Conservation (phyloP, 2,329 filamentous ascomycete genomes). For the Chaetomiaceae sp. region DNA sequence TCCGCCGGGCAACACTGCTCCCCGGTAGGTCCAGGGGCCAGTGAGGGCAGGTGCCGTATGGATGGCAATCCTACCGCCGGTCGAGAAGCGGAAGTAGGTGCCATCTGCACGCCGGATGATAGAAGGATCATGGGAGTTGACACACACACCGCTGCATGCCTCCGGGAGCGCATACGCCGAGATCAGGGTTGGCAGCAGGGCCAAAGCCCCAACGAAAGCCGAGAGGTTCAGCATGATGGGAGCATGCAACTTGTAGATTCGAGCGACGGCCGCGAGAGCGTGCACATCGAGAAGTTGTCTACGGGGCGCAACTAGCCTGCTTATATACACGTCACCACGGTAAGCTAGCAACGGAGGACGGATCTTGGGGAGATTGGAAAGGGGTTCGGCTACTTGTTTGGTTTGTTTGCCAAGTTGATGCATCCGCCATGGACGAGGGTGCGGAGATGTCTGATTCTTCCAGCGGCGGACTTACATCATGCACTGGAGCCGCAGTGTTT, state of each 20-base stretch:
- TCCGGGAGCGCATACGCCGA: conserved; percentile 32
- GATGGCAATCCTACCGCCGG: conserved; percentile 35
- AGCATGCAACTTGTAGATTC: too few relatives aligned
- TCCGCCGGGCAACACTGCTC: conserved; percentile 36
- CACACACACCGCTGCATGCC: conserved; percentile 36
- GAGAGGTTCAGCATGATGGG: conserved; percentile 3
- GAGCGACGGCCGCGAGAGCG: background rate
- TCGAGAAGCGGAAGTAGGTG: conserved; percentile 38
- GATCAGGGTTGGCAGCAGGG: conserved; percentile 13
- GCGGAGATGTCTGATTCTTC: background rate
- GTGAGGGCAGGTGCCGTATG: conserved; percentile 31
- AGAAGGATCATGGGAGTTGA: conserved; percentile 34
- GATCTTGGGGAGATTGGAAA: background rate
- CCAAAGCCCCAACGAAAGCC: background rate
- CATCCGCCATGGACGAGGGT: background rate
- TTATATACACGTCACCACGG: background rate
- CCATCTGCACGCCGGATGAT: conserved; percentile 37
- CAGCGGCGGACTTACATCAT: background rate
- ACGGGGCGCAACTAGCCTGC: background rate
- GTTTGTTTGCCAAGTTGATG: background rate
- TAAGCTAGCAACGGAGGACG: background rate
- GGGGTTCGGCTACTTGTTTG: background rate
- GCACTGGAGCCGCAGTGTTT: background rate
- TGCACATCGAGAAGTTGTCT: background rate
- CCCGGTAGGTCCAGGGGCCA: conserved; percentile 41